Conservation (phyloP, 2,329 filamentous ascomycete genomes). For the Penicillium sp. region DNA sequence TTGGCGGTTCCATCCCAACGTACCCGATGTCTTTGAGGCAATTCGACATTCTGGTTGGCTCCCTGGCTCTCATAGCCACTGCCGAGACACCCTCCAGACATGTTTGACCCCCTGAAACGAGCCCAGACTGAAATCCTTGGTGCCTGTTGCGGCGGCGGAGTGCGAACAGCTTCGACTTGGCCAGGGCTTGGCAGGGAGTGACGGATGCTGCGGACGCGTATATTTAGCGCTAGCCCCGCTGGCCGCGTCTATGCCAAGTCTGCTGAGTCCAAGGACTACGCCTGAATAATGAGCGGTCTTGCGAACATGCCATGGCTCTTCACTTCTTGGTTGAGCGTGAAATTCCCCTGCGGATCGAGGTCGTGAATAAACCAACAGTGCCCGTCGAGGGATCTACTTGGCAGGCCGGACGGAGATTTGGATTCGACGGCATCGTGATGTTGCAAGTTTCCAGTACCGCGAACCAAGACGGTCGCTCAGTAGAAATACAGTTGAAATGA, state of each 20-base stretch:
- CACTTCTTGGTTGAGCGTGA: background rate
- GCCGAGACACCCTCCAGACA: background rate
- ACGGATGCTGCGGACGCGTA: constrained; percentile 10
- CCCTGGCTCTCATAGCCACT: constrained; percentile 4
- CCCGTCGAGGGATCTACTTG: background rate
- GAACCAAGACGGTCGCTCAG: background rate
- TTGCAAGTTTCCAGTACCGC: background rate
- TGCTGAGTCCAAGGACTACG: background rate
- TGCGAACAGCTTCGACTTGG: constrained; percentile 12
- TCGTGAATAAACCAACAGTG: background rate
- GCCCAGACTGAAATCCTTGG: background rate
- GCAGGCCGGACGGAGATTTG: background rate
- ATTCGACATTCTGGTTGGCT: background rate
- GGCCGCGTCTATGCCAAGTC: constrained; percentile 16
- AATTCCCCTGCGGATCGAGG: background rate
- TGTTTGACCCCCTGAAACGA: constrained; percentile 1
- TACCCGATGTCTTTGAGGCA: background rate
- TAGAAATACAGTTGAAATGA: too few relatives aligned
- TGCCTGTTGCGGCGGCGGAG: background rate
- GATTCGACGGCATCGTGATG: background rate
- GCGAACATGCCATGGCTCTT: background rate
- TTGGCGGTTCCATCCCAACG: background rate
- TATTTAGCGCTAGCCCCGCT: constrained; percentile 3
- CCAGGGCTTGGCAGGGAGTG: constrained; percentile 11
- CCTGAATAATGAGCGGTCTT: background rate